Evolutionary conservation across 1,284 basidiomycete genomes (phyloP), one percentile per base, ranked within the genome.

Genomic region (Ceratobasidium papillatum): DNA sequence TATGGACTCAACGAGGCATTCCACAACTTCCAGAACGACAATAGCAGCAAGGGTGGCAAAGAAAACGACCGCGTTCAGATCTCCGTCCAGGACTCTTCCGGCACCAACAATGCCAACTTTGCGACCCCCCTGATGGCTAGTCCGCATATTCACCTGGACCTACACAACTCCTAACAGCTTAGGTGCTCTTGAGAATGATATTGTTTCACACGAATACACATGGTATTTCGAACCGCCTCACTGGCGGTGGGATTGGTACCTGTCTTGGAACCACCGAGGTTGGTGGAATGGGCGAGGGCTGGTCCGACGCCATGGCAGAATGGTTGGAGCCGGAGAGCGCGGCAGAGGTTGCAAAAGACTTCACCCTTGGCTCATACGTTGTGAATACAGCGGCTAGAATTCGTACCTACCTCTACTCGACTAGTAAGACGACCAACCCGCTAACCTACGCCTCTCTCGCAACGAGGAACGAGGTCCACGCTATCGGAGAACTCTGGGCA

Each of bases 11-110:
- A 36, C 64, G 77, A 77, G 68, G 59, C 64, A 9, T 52, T 73
- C 17, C 76, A 47, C 75, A 78, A 76, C 77, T 78, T 78, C 75
- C 77, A 78, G 49, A 64, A 71, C 36, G 61, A 76, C 38, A 78
- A 78, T 64, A 38, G 32, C 45, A 63, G 75, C 22, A 74, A 75
- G 30, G 76, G 76, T 14, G 77, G 77, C 14, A 52, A 36, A 30
- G 68, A 51, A 27, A 73, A 63, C 47, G 77, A 78, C 62, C 65
- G 49, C 14, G 62, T 78, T 38, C 51, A 68, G n/a, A 74, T 77
- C 30, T 73, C 52, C 27, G 74, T 76, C 22, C 77, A 78, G 47
- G 75, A 76, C 58, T 59, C 54, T 14, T 51, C 65, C 2, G 76
- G 77, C 14, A 65, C 61, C 12, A 73, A 77, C 59, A 78, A 77